Evolutionary conservation across 106 monocot genomes (phyloP), one percentile per base, ranked within the genome.

Genomic region (Dioscorea zingiberensis): DNA sequence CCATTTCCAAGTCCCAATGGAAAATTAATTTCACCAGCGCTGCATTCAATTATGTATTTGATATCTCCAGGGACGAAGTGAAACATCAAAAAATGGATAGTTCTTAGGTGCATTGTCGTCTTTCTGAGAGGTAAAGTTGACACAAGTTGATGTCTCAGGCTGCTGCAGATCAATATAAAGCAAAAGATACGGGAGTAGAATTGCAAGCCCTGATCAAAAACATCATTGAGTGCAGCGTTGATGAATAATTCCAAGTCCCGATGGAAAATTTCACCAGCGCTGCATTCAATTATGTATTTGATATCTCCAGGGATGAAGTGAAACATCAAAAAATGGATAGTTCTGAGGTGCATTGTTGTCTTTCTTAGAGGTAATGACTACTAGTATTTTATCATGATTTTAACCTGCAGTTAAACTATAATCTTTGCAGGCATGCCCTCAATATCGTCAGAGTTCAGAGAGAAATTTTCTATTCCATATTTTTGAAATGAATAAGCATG

Each of bases 151-250:
- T n/a, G n/a, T n/a, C n/a, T n/a, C n/a, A n/a, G n/a, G n/a, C n/a
- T n/a, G n/a, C n/a, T n/a, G n/a, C n/a, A n/a, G n/a, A n/a, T n/a
- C n/a, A n/a, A n/a, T n/a, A n/a, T n/a, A n/a, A 10, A 38, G 38
- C 1, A 38, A 2, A 38, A 1, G 4, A 38, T 38, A 38, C 4
- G 1, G 4, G 10, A 38, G 38, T 2, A 38, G 38, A 38, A 38
- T 38, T 7, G 51, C 4, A 51, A 51, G 4, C 51, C 51, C 15
- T 18, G 51, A 51, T 51, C 51, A 51, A 51, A 51, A 51, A 13
- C 51, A 51, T 51, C 19, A 51, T 51, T 51, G 51, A 51, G 18
- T 51, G 51, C 51, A 51, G 51, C 51, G 51, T 51, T 51, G 51
- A 51, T 51, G 51, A 51, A 6, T 38, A 6, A 4, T 19, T 51